These are phyloP conservation scores for Oryza officinalis DNA, from an alignment of 176 grass and related monocot species.

Conservation along the genomic window DNA sequence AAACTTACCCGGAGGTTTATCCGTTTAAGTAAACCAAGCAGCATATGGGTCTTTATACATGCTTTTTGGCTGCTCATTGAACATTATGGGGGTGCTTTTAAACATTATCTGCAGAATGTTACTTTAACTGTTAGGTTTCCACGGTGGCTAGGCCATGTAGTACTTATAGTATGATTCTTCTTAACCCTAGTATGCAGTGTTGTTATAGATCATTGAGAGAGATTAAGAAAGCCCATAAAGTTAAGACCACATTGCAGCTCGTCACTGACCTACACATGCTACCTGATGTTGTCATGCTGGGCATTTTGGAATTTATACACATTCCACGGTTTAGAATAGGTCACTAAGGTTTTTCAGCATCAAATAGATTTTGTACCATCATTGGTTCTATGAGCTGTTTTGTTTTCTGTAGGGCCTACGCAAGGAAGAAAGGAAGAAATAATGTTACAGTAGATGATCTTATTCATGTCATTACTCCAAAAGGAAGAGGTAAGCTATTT, in stretches of 20 bases:
- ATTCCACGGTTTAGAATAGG: slow-evolving; percentile 5
- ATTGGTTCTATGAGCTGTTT: neutral
- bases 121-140: slow-evolving; percentile 2
- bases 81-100: neutral
- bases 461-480: slow-evolving; percentile 91
- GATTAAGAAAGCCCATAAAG: neutral
- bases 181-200: neutral
- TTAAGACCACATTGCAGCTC: neutral
- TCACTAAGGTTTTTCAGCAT: neutral
- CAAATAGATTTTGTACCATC: neutral
- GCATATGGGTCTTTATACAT: neutral
- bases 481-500: slow-evolving; percentile 79
- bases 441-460: slow-evolving; percentile 97
- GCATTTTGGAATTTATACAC: slow-evolving; percentile 24
- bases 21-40: neutral
- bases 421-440: slow-evolving; percentile 97
- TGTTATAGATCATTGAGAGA: neutral
- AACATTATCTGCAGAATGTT: neutral
- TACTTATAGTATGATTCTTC: neutral
- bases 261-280: neutral
- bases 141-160: neutral
- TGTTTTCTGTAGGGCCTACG: slow-evolving; percentile 62
- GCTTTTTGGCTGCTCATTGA: neutral
- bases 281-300: neutral
- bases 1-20: neutral